phyloP scores from a whole-genome alignment of 768 basidiomycete species.

The Pulveroboletus sp. region DNA sequence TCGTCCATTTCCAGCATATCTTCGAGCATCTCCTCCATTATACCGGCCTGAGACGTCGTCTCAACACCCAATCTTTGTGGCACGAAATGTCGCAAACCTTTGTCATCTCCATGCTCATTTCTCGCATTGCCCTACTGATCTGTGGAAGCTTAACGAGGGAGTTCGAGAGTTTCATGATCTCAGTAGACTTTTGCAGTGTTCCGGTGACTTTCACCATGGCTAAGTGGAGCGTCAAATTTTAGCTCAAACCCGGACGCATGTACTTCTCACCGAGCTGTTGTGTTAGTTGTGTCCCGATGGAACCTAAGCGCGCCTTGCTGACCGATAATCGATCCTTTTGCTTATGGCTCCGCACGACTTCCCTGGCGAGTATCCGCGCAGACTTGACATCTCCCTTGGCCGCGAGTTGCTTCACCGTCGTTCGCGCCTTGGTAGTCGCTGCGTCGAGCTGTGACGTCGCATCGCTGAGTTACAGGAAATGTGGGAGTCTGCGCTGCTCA shows the following conservation, averaged over 20 bases:
- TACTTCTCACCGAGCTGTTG: slow-evolving; percentile 81
- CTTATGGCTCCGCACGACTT: slow-evolving; percentile 92
- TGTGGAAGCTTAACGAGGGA: slow-evolving; percentile 88
- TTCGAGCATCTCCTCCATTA: slow-evolving; percentile 97
- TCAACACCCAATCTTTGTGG: slow-evolving; percentile 4
- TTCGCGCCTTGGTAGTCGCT: slow-evolving; percentile 75
- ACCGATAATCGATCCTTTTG: slow-evolving; percentile 91
- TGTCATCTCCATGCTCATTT: slow-evolving; percentile 99
- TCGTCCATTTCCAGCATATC: slow-evolving; percentile 89
- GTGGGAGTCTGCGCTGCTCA: slow-evolving; percentile 37
- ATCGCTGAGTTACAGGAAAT: slow-evolving; percentile 13
- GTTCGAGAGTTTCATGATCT: slow-evolving; percentile 99
- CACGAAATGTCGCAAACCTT: slow-evolving; percentile 56
- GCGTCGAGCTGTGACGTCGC: slow-evolving; percentile 59
- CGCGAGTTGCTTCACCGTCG: slow-evolving; percentile 83
- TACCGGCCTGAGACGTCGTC: slow-evolving; percentile 67
- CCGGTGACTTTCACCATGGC: slow-evolving; percentile 97
- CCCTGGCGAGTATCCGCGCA: slow-evolving; percentile 86
- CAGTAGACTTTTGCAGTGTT: slow-evolving; percentile 94
- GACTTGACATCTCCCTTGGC: slow-evolving; percentile 89
- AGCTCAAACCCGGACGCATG: background rate
- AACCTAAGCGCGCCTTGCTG: slow-evolving; percentile 88
- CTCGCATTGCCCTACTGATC: slow-evolving; percentile 87
- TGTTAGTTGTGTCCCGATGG: slow-evolving; percentile 81
- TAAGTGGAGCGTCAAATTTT: slow-evolving; percentile 29